Conservation (phyloP, 2,329 filamentous ascomycete species). For the Clonostachys sp. region DNA sequence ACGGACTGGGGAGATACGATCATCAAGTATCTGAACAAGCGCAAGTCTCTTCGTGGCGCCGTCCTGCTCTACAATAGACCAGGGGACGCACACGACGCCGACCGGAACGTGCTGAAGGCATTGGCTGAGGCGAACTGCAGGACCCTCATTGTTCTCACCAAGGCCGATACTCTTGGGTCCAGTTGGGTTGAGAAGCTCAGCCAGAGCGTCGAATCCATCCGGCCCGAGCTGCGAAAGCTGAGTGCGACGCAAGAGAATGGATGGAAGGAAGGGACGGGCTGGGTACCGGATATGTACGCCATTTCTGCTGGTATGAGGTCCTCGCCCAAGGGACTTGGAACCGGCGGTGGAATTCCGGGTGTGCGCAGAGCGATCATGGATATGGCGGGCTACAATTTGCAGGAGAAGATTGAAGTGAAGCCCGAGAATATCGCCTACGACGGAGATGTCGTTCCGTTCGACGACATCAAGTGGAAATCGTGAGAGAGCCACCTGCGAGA, state of each 20-base stretch:
- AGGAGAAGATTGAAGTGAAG: slow-evolving; percentile 21
- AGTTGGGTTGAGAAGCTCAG: slow-evolving; percentile 19
- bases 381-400: slow-evolving; percentile 26
- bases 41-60: slow-evolving; percentile 43
- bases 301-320: slow-evolving; percentile 29
- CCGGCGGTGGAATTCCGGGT: slow-evolving; percentile 31
- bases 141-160: slow-evolving; percentile 49
- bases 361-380: slow-evolving; percentile 31
- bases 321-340: slow-evolving; percentile 17
- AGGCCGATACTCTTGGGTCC: slow-evolving; percentile 43
- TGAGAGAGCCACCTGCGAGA: too few species aligned
- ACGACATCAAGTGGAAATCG: slow-evolving; percentile 27
- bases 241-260: slow-evolving; percentile 10
- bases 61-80: slow-evolving; percentile 49
- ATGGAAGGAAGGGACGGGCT: slow-evolving; percentile 20
- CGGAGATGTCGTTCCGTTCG: slow-evolving; percentile 29
- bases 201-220: slow-evolving; percentile 16
- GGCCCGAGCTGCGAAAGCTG: slow-evolving; percentile 18
- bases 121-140: slow-evolving; percentile 37
- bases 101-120: slow-evolving; percentile 39
- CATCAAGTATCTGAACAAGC: slow-evolving; percentile 40
- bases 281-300: slow-evolving; percentile 22
- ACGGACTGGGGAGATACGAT: slow-evolving; percentile 49
- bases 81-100: slow-evolving; percentile 43
- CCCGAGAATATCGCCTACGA: slow-evolving; percentile 26